Percentiles rank a stretch among this genome's conserved stretches.
Evolutionary conservation across 2,329 filamentous ascomycete species (phyloP).

Genomic region (Aspergillus pseudonomiae): DNA sequence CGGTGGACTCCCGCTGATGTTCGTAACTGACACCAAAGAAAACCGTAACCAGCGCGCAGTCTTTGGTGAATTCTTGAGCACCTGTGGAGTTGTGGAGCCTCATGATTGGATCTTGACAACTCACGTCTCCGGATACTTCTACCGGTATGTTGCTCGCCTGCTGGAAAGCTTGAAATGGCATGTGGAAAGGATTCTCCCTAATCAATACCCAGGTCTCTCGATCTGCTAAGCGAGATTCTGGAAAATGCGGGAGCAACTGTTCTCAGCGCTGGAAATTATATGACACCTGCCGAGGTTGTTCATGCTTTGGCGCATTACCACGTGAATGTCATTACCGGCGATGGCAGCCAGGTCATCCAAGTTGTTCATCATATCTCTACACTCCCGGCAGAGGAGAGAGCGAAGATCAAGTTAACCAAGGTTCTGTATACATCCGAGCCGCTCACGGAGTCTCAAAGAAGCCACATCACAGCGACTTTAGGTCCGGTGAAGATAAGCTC

Average conservation of each 20-base stretch:
- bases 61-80: conserved; percentile 37
- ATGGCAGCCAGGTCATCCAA: conserved; percentile 44
- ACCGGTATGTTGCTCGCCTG: conserved; percentile 34
- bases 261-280: conserved; percentile 39
- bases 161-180: neutral
- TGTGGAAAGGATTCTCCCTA: neutral
- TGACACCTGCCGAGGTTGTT: conserved; percentile 29
- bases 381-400: conserved; percentile 22
- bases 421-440: conserved; percentile 52
- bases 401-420: conserved; percentile 39
- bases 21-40: conserved; percentile 45
- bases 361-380: conserved; percentile 41
- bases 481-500: conserved; percentile 43
- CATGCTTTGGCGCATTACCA: conserved; percentile 34
- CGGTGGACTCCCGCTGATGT: conserved; percentile 40
- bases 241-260: conserved; percentile 48
- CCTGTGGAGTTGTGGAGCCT: conserved; percentile 33
- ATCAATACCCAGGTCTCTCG: conserved; percentile 34
- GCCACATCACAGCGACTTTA: conserved; percentile 34
- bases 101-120: conserved; percentile 47
- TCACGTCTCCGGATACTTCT: conserved; percentile 42
- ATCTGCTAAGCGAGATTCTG: conserved; percentile 44
- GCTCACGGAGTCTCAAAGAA: conserved; percentile 37
- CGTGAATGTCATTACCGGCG: conserved; percentile 44
- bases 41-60: conserved; percentile 46